These are phyloP conservation scores for Dictyostelium firmibasis DNA, from an alignment of 78 protist species.

Conservation along the genomic window DNA sequence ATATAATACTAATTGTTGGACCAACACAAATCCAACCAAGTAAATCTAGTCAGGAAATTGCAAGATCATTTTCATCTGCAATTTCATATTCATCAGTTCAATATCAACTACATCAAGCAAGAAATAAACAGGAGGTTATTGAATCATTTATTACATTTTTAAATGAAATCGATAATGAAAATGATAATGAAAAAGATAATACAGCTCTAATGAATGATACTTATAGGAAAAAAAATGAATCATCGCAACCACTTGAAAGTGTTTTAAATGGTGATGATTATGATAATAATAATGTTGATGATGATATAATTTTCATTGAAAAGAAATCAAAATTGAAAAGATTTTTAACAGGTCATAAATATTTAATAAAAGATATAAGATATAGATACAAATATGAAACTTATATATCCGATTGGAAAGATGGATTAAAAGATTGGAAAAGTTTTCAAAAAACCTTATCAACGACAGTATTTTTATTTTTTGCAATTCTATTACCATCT, in stretches of 20 bases:
- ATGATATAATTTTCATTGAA: background rate
- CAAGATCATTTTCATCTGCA: slow-evolving; percentile 16
- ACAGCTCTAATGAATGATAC: background rate
- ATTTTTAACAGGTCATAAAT: background rate
- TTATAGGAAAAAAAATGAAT: background rate
- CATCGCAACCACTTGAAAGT: background rate
- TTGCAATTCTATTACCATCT: slow-evolving; percentile 11
- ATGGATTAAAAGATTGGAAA: background rate
- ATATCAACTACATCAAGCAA: background rate
- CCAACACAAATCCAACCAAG: background rate
- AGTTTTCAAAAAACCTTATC: slow-evolving; percentile 10
- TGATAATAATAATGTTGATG: background rate
- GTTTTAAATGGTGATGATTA: background rate
- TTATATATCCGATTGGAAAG: slow-evolving; percentile 8
- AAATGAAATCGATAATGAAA: background rate
- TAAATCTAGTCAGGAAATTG: background rate
- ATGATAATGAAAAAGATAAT: background rate
- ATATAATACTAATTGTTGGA: background rate
- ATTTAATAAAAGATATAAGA: background rate
- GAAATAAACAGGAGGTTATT: background rate
- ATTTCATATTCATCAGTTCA: background rate
- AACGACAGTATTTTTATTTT: slow-evolving; percentile 17
- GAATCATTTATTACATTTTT: background rate
- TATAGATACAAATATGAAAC: background rate
- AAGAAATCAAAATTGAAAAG: background rate